Percentiles rank a stretch among this genome's conserved stretches.
Evolutionary conservation across 805 yeast species (phyloP).

Genomic region (Saturnispora hagleri): DNA sequence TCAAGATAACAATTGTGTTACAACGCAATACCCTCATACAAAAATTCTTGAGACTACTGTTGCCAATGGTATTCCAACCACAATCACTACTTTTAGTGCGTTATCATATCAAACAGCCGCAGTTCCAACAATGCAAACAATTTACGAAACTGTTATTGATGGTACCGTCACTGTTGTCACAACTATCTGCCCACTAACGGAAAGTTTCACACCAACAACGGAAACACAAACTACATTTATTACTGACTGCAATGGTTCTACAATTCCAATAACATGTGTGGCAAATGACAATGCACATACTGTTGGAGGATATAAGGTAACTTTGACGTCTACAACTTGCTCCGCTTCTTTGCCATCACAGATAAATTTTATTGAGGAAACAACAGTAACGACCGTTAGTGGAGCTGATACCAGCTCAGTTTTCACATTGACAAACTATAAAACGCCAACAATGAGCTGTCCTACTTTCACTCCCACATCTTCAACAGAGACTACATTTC

Average conservation of each 20-base stretch:
- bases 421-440: neutral
- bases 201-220: constrained; percentile 3
- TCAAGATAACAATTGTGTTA: constrained; percentile 8
- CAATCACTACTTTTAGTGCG: constrained; percentile 3
- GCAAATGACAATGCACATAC: neutral
- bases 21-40: constrained; percentile 8
- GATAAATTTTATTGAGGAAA: neutral
- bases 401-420: neutral
- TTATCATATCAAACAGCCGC: neutral
- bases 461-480: constrained; percentile 1
- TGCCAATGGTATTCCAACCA: neutral
- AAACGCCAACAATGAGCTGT: neutral
- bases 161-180: constrained; percentile 14
- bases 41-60: neutral
- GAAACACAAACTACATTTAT: constrained; percentile 1
- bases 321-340: constrained; percentile 1
- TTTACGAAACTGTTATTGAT: constrained; percentile 10
- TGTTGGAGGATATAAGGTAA: constrained; percentile 4
- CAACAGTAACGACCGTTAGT: neutral
- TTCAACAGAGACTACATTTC: constrained; percentile 2
- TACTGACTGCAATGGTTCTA: constrained; percentile 3
- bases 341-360: neutral
- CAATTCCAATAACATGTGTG: neutral
- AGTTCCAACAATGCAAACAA: constrained; percentile 9
- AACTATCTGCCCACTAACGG: constrained; percentile 15